Base-by-base conservation (phyloP, 2,329 filamentous ascomycete species). In the Pseudohalonectria lignicola region DNA sequence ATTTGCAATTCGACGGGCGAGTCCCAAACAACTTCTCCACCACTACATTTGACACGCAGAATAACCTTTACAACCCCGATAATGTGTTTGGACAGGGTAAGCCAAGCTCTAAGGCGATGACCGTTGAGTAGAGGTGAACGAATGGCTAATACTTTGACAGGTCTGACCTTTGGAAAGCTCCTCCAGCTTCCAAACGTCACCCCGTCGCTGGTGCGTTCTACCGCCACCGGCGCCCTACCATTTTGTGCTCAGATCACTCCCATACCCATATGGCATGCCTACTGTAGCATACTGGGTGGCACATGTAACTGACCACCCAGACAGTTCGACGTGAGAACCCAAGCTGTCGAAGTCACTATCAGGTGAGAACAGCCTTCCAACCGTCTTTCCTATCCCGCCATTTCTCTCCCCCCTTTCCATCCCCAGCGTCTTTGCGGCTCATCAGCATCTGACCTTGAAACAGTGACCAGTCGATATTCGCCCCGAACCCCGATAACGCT, bases 391-490 rank as follows among this genome's bases (percentile, higher is more conserved):
- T 37, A 26, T 26, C 30, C n/a, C 19, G 4, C 15, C 10, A 5
- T 2, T 2, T 16, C 5, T 16, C 39, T 23, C 3, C 45, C 30
- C 23, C 33, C 23, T 36, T 11, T 39, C 31, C 26, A 39, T 37
- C 11, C 39, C 37, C 16, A 4, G 6, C n/a, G n/a, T n/a, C n/a
- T n/a, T n/a, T n/a, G n/a, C n/a, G n/a, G n/a, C n/a, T n/a, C n/a
- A n/a, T n/a, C n/a, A n/a, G n/a, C n/a, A n/a, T n/a, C n/a, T n/a
- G n/a, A n/a, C 28, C 17, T 23, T 16, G 16, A 19, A 17, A 17
- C n/a, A 49, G 52, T 41, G 74, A 79, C 52, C 48, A 64, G 42
- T 76, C 71, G 47, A 76, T 80, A 53, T 80, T 79, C 55, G 59
- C 60, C n/a, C 64, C 64, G 23, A 62, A 58, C 45, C 47, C 57